Percentiles rank a stretch among this genome's conserved stretches.
Evolutionary conservation across 768 basidiomycete genomes (phyloP).

Genomic region (Guyanaporus albipodus): DNA sequence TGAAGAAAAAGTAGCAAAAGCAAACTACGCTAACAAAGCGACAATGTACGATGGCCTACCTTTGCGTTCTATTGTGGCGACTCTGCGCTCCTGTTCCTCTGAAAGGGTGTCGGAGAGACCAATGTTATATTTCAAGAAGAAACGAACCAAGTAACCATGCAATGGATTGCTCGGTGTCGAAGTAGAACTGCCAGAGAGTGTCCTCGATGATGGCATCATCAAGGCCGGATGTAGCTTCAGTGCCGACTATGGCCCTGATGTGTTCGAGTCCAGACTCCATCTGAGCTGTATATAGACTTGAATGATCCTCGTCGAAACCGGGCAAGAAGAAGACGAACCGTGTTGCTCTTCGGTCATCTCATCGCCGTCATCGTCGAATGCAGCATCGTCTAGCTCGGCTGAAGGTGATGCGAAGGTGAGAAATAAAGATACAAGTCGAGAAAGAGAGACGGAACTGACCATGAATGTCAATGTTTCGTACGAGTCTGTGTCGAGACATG

Average conservation of each 20-base stretch:
- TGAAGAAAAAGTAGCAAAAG: slow-evolving; percentile 32
- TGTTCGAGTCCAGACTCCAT: slow-evolving; percentile 69
- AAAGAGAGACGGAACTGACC: slow-evolving; percentile 38
- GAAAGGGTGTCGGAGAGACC: slow-evolving; percentile 3
- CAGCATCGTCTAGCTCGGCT: slow-evolving; percentile 88
- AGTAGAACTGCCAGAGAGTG: slow-evolving; percentile 83
- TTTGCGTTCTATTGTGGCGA: slow-evolving; percentile 69
- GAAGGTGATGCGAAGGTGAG: slow-evolving; percentile 5
- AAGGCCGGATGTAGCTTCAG: slow-evolving; percentile 59
- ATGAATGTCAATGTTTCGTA: slow-evolving; percentile 80
- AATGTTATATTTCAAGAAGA: not conserved
- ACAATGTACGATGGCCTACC: slow-evolving; percentile 57
- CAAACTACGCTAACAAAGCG: slow-evolving; percentile 31
- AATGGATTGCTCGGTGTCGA: slow-evolving; percentile 75
- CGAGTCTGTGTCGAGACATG: slow-evolving; percentile 88
- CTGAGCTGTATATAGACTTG: slow-evolving; percentile 42
- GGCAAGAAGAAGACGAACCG: slow-evolving; percentile 41
- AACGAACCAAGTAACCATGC: slow-evolving; percentile 69
- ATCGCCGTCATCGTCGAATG: slow-evolving; percentile 72
- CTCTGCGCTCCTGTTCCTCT: slow-evolving; percentile 70
- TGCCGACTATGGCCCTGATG: slow-evolving; percentile 65
- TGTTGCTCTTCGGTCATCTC: slow-evolving; percentile 81
- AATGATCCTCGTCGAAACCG: not conserved
- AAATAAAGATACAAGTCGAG: not conserved
- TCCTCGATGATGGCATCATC: slow-evolving; percentile 75